Evolutionary conservation across 441 rosid genomes (phyloP).

Genomic region (Corymbia citriodora): DNA sequence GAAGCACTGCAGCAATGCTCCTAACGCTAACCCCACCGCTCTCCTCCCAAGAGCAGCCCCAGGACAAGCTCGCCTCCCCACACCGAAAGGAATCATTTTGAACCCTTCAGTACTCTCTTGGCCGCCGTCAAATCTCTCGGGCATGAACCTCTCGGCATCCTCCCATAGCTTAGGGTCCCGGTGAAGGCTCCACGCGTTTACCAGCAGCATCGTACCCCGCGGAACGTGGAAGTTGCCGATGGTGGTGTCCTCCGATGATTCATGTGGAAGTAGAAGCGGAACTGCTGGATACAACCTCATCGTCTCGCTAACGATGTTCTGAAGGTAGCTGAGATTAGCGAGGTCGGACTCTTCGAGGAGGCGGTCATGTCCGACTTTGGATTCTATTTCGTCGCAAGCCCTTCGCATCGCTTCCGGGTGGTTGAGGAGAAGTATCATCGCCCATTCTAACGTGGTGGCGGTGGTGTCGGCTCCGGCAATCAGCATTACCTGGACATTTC

Average conservation of each 20-base stretch:
- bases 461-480: slow-evolving; percentile 19
- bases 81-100: slow-evolving; percentile 31
- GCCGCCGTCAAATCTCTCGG: slow-evolving; percentile 27
- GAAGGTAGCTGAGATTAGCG: slow-evolving; percentile 16
- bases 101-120: background rate
- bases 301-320: slow-evolving; percentile 4
- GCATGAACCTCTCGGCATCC: slow-evolving; percentile 22
- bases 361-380: slow-evolving; percentile 3
- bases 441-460: slow-evolving; percentile 27
- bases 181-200: slow-evolving; percentile 17
- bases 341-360: slow-evolving; percentile 14
- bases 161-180: slow-evolving; percentile 27
- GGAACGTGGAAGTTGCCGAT: slow-evolving; percentile 8
- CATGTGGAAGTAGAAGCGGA: slow-evolving; percentile 17
- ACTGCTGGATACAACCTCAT: slow-evolving; percentile 8
- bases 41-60: slow-evolving; percentile 23
- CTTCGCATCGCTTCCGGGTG: slow-evolving; percentile 10
- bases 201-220: slow-evolving; percentile 8
- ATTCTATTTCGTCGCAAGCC: slow-evolving; percentile 4
- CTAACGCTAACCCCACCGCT: slow-evolving; percentile 21
- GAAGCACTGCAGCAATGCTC: slow-evolving; percentile 24
- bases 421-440: slow-evolving; percentile 21
- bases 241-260: slow-evolving; percentile 6
- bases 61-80: slow-evolving; percentile 33
- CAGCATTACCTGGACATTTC: background rate